Evolutionary conservation across 2,329 filamentous ascomycete genomes (phyloP).

Genomic region (Cladophialophora immunda): DNA sequence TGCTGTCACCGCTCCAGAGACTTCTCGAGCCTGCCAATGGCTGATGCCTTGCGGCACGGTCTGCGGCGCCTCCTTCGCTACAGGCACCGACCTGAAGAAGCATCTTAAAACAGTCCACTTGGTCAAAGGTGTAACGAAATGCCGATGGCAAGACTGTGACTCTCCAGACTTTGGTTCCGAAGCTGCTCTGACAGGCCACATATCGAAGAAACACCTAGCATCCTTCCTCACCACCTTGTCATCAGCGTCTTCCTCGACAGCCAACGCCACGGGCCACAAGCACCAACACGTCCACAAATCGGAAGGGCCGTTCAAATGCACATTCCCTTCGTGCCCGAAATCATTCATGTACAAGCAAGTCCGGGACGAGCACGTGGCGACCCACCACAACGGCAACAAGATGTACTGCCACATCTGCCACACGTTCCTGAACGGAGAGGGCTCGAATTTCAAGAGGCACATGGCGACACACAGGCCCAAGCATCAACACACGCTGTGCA

Average conservation of each 20-base stretch:
- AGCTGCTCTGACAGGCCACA: slow-evolving; percentile 41
- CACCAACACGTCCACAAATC: slow-evolving; percentile 19
- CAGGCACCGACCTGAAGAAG: slow-evolving; percentile 41
- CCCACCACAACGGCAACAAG: slow-evolving; percentile 38
- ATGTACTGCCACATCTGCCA: slow-evolving; percentile 41
- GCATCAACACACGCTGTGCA: slow-evolving; percentile 41
- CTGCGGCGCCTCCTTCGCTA: slow-evolving; percentile 39
- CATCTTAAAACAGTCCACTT: slow-evolving; percentile 40
- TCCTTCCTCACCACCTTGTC: slow-evolving; percentile 29
- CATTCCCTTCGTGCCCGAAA: slow-evolving; percentile 39
- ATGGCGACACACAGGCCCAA: slow-evolving; percentile 41
- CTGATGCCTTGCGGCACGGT: slow-evolving; percentile 42
- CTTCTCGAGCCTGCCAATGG: slow-evolving; percentile 39
- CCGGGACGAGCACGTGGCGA: slow-evolving; percentile 39
- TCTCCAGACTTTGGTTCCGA: slow-evolving; percentile 40
- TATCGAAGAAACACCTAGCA: slow-evolving; percentile 42
- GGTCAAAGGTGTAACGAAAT: slow-evolving; percentile 39
- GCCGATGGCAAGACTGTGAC: slow-evolving; percentile 38
- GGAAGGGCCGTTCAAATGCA: slow-evolving; percentile 41
- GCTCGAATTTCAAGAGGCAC: slow-evolving; percentile 40
- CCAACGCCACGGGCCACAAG: slow-evolving; percentile 12
- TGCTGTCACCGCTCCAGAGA: slow-evolving; percentile 26
- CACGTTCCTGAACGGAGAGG: slow-evolving; percentile 41
- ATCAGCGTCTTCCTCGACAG: slow-evolving; percentile 8
- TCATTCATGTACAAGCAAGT: slow-evolving; percentile 43